Percentiles rank a stretch among this genome's conserved stretches.
phyloP scores from a whole-genome alignment of 805 yeast genomes.

The Metschnikowia sp. region DNA sequence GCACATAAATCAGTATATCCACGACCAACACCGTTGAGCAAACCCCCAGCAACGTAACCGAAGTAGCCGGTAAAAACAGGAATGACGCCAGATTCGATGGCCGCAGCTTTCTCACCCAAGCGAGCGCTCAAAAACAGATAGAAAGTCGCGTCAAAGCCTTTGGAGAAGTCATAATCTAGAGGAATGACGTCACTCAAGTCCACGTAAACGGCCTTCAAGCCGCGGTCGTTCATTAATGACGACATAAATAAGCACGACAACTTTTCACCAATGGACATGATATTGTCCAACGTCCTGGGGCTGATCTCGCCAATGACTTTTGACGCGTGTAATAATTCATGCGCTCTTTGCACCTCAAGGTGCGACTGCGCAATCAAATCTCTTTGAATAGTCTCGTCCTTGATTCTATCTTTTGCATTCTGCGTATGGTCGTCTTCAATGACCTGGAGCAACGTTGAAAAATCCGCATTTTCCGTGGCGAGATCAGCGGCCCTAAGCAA shows the following conservation, averaged over 20 bases:
- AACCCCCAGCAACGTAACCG: constrained; percentile 94
- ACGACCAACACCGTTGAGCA: constrained; percentile 89
- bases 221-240: constrained; percentile 76
- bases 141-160: constrained; percentile 65
- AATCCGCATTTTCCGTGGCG: constrained; percentile 62
- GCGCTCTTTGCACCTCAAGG: constrained; percentile 63
- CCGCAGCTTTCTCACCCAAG: constrained; percentile 48
- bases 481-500: constrained; percentile 79
- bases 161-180: constrained; percentile 49
- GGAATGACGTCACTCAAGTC: constrained; percentile 77
- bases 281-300: constrained; percentile 80
- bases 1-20: constrained; percentile 98
- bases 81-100: constrained; percentile 44
- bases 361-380: constrained; percentile 58
- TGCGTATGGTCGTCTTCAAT: constrained; percentile 74
- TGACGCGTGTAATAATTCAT: constrained; percentile 77
- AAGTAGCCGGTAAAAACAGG: constrained; percentile 97
- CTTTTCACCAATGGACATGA: constrained; percentile 93
- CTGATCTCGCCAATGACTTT: constrained; percentile 89
- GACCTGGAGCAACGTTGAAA: constrained; percentile 53
- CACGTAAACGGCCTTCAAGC: constrained; percentile 72
- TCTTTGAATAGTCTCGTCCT: constrained; percentile 41
- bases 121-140: constrained; percentile 53
- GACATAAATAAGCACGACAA: constrained; percentile 88
- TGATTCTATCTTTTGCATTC: constrained; percentile 62